Base-by-base conservation (phyloP, 345 rosid genomes). In the Salix purpurea region DNA sequence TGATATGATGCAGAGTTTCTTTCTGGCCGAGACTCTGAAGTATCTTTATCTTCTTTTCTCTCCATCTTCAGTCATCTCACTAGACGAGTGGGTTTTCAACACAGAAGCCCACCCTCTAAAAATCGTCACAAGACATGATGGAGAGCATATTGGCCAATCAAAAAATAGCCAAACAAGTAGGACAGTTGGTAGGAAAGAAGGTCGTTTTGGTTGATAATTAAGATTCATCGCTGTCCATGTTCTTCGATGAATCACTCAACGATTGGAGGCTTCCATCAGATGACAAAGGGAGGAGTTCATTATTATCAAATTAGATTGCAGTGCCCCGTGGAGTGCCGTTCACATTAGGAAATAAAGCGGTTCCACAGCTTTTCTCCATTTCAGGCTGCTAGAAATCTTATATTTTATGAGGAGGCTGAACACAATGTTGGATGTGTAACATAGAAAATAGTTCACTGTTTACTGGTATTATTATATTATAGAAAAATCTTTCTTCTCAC, bases 31-130 rank as follows among this genome's bases (percentile, higher is more conserved):
- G 94, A 94, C 98, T 13, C 90, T 94, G 2, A 92, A 94, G 76
- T 94, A 96, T 81, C 85, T 94, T 0, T 94, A 96, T 74, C 99
- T 96, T 65, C 90, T 96, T 44, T 96, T 92, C 78, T 92, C 99
- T 9, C 98, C 98, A 28, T 58, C 98, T 34, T 79, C 97, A 0
- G 93, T 92, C 62, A 89, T 96, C 70, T 67, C 99, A 56, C 80
- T 94, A 56, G 98, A 96, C n/a, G 97, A 96, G 62, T 94, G 98
- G 99, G 99, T 93, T 58, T 96, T 96, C 80, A 96, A 96, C 87
- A 96, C 99, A 2, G 99, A 96, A 86, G 99, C 98, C 68, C 99
- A 91, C 76, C 97, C 98, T 40, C 75, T 93, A 34, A 89, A 83
- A 82, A 96, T 96, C 0, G 92, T 92, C 46, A 44, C 69, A 9